phyloP scores from a whole-genome alignment of 2,329 filamentous ascomycete species.

The Onygenales sp. region DNA sequence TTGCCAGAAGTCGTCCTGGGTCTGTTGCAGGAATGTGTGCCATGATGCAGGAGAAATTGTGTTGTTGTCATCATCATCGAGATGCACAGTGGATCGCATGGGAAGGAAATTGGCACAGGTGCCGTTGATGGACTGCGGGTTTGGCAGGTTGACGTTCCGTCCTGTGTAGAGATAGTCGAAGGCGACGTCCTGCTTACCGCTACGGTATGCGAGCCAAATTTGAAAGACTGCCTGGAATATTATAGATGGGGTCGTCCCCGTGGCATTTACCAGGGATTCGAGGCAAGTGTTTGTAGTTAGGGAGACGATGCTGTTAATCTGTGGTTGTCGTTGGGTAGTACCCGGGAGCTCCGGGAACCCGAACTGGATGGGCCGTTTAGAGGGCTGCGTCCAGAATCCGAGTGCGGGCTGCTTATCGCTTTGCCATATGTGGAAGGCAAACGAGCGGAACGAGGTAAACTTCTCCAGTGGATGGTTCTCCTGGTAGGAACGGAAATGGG shows the following conservation, averaged over 20 bases:
- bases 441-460: constrained; percentile 18
- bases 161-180: constrained; percentile 31
- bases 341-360: constrained; percentile 6
- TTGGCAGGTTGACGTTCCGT: constrained; percentile 27
- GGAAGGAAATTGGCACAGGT: constrained; percentile 31
- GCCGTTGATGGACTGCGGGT: constrained; percentile 30
- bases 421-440: background rate
- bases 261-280: constrained; percentile 15
- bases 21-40: constrained; percentile 12
- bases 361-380: constrained; percentile 4
- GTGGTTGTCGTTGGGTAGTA: constrained; percentile 5
- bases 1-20: constrained; percentile 20
- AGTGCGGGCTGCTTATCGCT: background rate
- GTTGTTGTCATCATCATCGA: constrained; percentile 2
- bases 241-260: constrained; percentile 23
- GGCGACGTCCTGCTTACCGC: constrained; percentile 13
- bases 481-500: constrained; percentile 21
- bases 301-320: constrained; percentile 1
- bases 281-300: constrained; percentile 6
- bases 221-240: constrained; percentile 29
- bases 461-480: constrained; percentile 8
- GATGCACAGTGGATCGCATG: constrained; percentile 15
- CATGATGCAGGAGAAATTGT: too few species aligned
- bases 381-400: constrained; percentile 9
- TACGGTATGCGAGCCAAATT: constrained; percentile 18